A percentile compares a stretch with the other conserved stretches of the same genome.
phyloP scores from a whole-genome alignment of 352 stramenopile species.

The Globisporangium solare region DNA sequence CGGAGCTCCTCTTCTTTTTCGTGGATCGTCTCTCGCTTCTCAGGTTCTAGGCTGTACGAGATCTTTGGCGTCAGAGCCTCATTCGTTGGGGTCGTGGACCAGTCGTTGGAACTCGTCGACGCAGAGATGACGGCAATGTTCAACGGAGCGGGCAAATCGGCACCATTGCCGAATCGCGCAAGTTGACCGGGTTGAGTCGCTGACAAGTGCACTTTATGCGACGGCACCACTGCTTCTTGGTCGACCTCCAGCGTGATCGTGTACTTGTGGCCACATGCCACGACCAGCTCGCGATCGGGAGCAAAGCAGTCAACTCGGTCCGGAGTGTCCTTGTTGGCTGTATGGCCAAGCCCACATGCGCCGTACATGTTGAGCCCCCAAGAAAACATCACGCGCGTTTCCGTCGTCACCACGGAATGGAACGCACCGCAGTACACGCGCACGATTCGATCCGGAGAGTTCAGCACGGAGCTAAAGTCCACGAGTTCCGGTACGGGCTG shows the following conservation, averaged over 20 bases:
- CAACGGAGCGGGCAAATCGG: conserved; percentile 6
- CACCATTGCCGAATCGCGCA: neutral
- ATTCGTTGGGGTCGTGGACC: conserved; percentile 13
- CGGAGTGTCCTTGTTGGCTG: conserved; percentile 71
- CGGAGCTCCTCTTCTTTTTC: conserved; percentile 78
- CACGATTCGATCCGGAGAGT: conserved; percentile 35
- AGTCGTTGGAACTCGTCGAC: conserved; percentile 7
- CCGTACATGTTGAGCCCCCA: conserved; percentile 83
- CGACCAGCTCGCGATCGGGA: conserved; percentile 38
- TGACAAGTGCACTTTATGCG: conserved; percentile 11
- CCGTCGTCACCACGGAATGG: conserved; percentile 67
- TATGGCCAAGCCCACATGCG: conserved; percentile 74
- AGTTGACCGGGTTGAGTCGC: conserved; percentile 12
- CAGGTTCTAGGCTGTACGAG: conserved; percentile 3
- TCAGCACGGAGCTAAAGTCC: conserved; percentile 42
- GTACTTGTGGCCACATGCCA: conserved; percentile 81
- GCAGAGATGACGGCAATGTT: conserved; percentile 12
- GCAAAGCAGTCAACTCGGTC: conserved; percentile 76
- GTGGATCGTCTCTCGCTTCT: conserved; percentile 48
- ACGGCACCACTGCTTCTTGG: conserved; percentile 5
- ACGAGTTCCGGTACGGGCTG: conserved; percentile 66
- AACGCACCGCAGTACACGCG: conserved; percentile 79
- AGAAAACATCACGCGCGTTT: conserved; percentile 59
- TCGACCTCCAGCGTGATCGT: conserved; percentile 66
- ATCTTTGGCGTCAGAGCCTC: conserved; percentile 8